Conservation (phyloP, 2,329 filamentous ascomycete species). For the Raffaelea deltoideospora region DNA sequence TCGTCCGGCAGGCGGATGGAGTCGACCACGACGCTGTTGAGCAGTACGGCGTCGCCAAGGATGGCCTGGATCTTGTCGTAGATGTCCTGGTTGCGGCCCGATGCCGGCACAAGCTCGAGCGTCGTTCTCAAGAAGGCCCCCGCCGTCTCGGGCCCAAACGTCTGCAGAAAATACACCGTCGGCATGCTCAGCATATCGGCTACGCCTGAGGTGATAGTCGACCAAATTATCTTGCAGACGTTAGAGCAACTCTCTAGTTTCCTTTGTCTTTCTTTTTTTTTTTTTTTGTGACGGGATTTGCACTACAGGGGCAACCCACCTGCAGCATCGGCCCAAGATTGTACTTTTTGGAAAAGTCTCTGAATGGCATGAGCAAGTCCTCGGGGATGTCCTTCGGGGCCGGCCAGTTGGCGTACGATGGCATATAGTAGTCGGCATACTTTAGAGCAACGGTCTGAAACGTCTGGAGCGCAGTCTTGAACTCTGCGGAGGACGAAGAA, state of each 20-base stretch:
- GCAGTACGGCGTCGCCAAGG: slow-evolving; percentile 21
- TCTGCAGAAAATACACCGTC: slow-evolving; percentile 31
- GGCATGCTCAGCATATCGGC: slow-evolving; percentile 25
- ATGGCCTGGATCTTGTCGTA: slow-evolving; percentile 21
- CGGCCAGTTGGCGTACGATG: slow-evolving; percentile 24
- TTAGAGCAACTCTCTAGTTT: neutral
- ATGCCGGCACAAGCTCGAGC: slow-evolving; percentile 17
- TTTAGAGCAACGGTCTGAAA: slow-evolving; percentile 13
- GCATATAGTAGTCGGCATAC: slow-evolving; percentile 18
- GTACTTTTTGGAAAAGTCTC: slow-evolving; percentile 32
- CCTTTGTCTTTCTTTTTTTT: no score
- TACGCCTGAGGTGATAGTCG: slow-evolving; percentile 24
- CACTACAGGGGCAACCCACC: neutral
- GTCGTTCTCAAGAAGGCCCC: slow-evolving; percentile 16
- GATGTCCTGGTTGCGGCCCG: slow-evolving; percentile 22
- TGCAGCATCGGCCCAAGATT: slow-evolving; percentile 13
- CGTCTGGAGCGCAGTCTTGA: slow-evolving; percentile 2
- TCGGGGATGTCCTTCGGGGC: slow-evolving; percentile 26
- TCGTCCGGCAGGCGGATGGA: slow-evolving; percentile 14
- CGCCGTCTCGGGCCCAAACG: slow-evolving; percentile 20
- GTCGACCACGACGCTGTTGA: slow-evolving; percentile 18
- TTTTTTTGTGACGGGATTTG: no score
- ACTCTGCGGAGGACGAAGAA: slow-evolving; percentile 6
- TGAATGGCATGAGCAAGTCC: slow-evolving; percentile 30
- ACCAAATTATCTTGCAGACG: slow-evolving; percentile 25